phyloP scores from a whole-genome alignment of 257 asterid species.

The Scutellaria baicalensis region DNA sequence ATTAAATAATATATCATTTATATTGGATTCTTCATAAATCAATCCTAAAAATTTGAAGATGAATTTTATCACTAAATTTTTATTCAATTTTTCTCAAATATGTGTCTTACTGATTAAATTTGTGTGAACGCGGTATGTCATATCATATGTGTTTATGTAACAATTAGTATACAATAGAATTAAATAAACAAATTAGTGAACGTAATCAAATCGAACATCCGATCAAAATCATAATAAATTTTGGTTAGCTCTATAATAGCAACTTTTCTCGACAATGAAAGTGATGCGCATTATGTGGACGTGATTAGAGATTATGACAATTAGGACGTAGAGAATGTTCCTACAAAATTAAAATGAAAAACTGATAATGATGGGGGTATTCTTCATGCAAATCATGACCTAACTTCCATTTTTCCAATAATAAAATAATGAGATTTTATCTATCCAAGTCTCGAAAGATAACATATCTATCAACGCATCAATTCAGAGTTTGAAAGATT shows the following conservation, averaged over 20 bases:
- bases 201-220: background rate
- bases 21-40: no score
- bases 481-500: no score
- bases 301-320: background rate
- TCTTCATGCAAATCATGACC: slow-evolving; percentile 2
- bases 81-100: no score
- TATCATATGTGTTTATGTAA: no score
- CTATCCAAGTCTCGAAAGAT: no score
- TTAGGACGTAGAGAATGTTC: slow-evolving; percentile 2
- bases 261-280: slow-evolving; percentile 5
- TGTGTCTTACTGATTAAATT: no score
- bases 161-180: background rate
- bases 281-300: background rate
- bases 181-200: background rate
- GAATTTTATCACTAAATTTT: no score
- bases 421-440: no score
- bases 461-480: no score
- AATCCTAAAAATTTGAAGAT: no score
- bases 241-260: background rate
- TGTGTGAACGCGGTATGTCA: no score
- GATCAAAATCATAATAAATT: background rate
- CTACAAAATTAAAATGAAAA: background rate
- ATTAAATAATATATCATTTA: no score
- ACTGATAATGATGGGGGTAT: background rate
- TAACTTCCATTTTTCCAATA: background rate